These are phyloP conservation scores for Tuber indicum DNA, from an alignment of 495 filamentous ascomycete species.

Conservation along the genomic window DNA sequence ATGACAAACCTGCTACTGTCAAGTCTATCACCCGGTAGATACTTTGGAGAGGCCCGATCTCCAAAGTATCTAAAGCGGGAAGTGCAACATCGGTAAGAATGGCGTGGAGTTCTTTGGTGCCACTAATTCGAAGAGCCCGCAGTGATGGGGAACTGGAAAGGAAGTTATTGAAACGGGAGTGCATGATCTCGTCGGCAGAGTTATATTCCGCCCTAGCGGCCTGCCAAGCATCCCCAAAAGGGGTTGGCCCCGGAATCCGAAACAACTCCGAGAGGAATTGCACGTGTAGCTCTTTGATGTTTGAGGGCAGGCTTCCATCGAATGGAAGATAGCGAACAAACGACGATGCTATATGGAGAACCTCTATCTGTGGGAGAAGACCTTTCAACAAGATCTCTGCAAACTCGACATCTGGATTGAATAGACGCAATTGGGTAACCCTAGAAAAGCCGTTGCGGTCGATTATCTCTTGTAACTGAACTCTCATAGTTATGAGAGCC, in stretches of 20 bases:
- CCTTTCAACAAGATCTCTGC: conserved; percentile 31
- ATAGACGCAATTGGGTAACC: conserved; percentile 23
- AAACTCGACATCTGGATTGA: conserved; percentile 26
- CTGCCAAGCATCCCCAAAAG: not conserved
- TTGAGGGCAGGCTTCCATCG: not conserved
- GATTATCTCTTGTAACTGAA: conserved; percentile 22
- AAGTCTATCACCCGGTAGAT: conserved; percentile 30
- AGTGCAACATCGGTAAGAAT: conserved; percentile 20
- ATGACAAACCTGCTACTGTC: conserved; percentile 23
- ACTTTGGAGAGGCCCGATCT: conserved; percentile 18
- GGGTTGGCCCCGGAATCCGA: not conserved
- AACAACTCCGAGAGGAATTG: conserved; percentile 17
- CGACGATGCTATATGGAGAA: conserved; percentile 25
- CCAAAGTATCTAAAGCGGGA: conserved; percentile 21
- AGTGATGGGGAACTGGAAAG: conserved; percentile 23
- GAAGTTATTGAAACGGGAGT: conserved; percentile 26
- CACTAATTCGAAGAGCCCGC: conserved; percentile 21
- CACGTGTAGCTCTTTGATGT: conserved; percentile 25
- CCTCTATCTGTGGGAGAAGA: conserved; percentile 22
- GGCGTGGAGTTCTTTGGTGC: conserved; percentile 29
- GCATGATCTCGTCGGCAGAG: conserved; percentile 13
- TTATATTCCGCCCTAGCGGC: conserved; percentile 5
- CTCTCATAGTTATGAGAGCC: conserved; percentile 16
- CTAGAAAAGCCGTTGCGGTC: conserved; percentile 29
- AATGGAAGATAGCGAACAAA: conserved; percentile 19